Conservation (phyloP, 2,329 filamentous ascomycete species). For the Claviceps africana region DNA sequence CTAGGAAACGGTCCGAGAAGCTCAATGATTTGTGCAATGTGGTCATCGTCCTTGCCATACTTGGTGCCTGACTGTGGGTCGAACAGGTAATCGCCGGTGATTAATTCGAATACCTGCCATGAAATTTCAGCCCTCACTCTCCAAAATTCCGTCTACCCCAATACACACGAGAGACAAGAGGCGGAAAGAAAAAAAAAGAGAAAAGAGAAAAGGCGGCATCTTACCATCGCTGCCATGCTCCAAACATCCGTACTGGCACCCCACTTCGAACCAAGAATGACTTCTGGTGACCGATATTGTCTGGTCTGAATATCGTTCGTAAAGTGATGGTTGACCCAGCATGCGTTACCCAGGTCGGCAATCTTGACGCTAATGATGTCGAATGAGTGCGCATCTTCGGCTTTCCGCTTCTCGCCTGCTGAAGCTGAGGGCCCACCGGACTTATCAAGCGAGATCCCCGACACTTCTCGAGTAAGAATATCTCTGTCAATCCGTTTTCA, state of each 20-base stretch:
- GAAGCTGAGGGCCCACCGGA: slow-evolving; percentile 35
- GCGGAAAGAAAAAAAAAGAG: neutral
- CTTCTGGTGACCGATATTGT: slow-evolving; percentile 93
- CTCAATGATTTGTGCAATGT: slow-evolving; percentile 98
- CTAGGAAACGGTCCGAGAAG: slow-evolving; percentile 88
- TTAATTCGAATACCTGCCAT: slow-evolving; percentile 78
- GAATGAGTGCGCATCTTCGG: slow-evolving; percentile 40
- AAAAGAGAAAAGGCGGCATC: slow-evolving; percentile 12
- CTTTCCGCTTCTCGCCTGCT: slow-evolving; percentile 46
- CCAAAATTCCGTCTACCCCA: too few species aligned
- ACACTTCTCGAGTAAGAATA: slow-evolving; percentile 81
- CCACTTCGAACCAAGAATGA: slow-evolving; percentile 95
- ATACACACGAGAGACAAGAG: neutral
- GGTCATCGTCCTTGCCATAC: slow-evolving; percentile 98
- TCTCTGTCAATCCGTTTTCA: slow-evolving; percentile 41
- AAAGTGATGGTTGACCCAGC: slow-evolving; percentile 98
- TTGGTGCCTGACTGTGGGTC: slow-evolving; percentile 97
- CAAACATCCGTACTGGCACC: slow-evolving; percentile 98
- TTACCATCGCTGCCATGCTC: slow-evolving; percentile 99
- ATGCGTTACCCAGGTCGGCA: slow-evolving; percentile 93
- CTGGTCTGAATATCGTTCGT: slow-evolving; percentile 98
- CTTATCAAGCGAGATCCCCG: slow-evolving; percentile 85
- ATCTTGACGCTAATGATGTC: slow-evolving; percentile 97
- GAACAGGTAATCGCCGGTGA: slow-evolving; percentile 96
- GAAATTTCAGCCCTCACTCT: neutral